Base-by-base conservation (phyloP, 73 alveolate species). In the Paramecium caudatum region DNA sequence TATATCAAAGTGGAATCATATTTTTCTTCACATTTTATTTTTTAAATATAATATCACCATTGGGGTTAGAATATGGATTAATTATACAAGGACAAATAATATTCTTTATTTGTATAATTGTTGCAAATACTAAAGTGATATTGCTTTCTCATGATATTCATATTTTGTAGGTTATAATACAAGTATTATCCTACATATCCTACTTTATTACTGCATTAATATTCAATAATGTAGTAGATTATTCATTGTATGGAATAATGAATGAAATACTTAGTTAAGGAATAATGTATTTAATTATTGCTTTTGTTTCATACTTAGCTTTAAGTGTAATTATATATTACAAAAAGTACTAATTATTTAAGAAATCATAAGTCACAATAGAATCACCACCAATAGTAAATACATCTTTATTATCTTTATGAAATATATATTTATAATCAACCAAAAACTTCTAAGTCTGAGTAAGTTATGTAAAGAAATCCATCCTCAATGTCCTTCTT, bases 361-460 rank as follows among this genome's bases (percentile, higher is more conserved):
- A 55, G 46, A 19, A 17, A 23, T 4, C 19, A 7, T 5, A 47
- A 4, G 30, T n/a, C 19, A 1, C n/a, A 49, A 1, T 1, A 15
- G 8, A 1, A 2, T 15, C 23, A 21, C 0, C 41, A 55, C 2
- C 3, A 23, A 23, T 9, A 23, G 30, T 23, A 55, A 8, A 55
- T 55, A 23, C 36, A 55, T 3, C 16, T 27, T 4, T 6, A 55
- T 2, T 23, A 23, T 27, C 80, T 55, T 17, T 4, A 55, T 55
- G 16, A 55, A 23, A 3, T 4, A 10, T 23, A 27, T 39, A 5
- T 27, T 55, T 5, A n/a, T n/a, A n/a, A n/a, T 48, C 70, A 48
- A 15, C 93, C 93, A 21, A 63, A 86, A 13, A 33, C 93, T 45
- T 86, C 93, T 63, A 39, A 78, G 46, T 86, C 93, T 21, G 90